Evolutionary conservation across 768 basidiomycete species (phyloP).

Genomic region (Coprinopsis cinerea): DNA sequence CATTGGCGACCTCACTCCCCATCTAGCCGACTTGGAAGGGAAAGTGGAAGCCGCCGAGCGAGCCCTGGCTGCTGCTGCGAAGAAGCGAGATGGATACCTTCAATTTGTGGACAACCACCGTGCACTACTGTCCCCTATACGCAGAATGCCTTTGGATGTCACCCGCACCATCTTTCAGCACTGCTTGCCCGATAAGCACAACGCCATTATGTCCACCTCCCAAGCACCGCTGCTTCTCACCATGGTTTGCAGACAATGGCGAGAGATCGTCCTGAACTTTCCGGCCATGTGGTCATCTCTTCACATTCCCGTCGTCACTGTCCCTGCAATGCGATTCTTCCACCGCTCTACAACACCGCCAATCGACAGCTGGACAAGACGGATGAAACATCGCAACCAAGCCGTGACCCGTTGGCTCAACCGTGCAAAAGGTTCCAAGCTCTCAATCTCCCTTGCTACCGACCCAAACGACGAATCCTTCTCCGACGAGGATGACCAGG

Average conservation of each 20-base stretch:
- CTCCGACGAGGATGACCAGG: neutral
- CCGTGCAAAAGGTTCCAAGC: neutral
- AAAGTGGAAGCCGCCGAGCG: slow-evolving; percentile 8
- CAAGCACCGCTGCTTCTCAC: slow-evolving; percentile 18
- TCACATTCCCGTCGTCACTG: slow-evolving; percentile 12
- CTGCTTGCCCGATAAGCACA: slow-evolving; percentile 14
- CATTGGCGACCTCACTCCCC: slow-evolving; percentile 6
- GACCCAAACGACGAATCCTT: neutral
- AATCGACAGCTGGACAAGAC: neutral
- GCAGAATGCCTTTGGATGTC: slow-evolving; percentile 15
- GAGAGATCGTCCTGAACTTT: slow-evolving; percentile 7
- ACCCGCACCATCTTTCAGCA: slow-evolving; percentile 17
- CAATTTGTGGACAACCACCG: neutral
- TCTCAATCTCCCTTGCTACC: neutral
- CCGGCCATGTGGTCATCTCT: slow-evolving; percentile 20
- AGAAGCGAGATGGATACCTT: neutral
- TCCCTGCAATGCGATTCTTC: no score
- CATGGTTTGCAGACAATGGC: slow-evolving; percentile 15
- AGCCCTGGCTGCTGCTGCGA: neutral
- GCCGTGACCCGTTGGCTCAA: no score
- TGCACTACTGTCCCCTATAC: slow-evolving; percentile 11
- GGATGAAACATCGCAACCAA: neutral
- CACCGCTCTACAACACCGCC: neutral
- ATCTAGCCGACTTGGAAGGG: slow-evolving; percentile 6
- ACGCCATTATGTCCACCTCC: slow-evolving; percentile 11